These are phyloP conservation scores for Funneliformis caledonium DNA, from an alignment of 371 early-diverging fungal species.

Conservation along the genomic window DNA sequence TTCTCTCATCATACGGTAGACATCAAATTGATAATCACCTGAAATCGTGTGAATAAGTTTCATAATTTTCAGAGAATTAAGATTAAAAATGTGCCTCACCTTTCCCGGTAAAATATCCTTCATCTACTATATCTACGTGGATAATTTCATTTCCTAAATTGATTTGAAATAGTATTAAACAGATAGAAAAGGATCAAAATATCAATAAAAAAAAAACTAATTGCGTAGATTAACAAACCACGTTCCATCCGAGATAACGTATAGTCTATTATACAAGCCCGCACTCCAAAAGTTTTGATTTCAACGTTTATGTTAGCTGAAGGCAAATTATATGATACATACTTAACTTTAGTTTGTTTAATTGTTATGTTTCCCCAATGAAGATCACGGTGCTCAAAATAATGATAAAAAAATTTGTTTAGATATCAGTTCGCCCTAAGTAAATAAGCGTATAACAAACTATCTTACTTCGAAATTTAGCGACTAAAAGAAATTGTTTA, in stretches of 20 bases:
- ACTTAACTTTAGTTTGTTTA: background rate
- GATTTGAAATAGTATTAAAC: background rate
- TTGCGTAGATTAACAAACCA: conserved; percentile 11
- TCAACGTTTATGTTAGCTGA: background rate
- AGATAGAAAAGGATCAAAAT: background rate
- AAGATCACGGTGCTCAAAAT: conserved; percentile 35
- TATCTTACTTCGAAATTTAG: conserved; percentile 35
- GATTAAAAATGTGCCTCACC: background rate
- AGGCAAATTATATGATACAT: background rate
- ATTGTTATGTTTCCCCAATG: conserved; percentile 41
- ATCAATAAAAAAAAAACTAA: background rate
- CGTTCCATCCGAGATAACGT: conserved; percentile 38
- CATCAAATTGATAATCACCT: conserved; percentile 42
- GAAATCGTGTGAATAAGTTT: background rate
- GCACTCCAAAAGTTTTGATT: conserved; percentile 27
- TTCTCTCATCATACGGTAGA: conserved; percentile 39
- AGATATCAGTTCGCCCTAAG: background rate
- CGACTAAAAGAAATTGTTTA: background rate
- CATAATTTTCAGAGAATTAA: background rate
- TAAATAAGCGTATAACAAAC: background rate
- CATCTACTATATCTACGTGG: conserved; percentile 24
- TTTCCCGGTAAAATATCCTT: conserved; percentile 29
- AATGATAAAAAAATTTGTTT: background rate
- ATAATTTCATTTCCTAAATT: conserved; percentile 25
- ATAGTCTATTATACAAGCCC: conserved; percentile 37